Base-by-base conservation (phyloP, 2,329 filamentous ascomycete species). In the Pseudogymnoascus sp. region DNA sequence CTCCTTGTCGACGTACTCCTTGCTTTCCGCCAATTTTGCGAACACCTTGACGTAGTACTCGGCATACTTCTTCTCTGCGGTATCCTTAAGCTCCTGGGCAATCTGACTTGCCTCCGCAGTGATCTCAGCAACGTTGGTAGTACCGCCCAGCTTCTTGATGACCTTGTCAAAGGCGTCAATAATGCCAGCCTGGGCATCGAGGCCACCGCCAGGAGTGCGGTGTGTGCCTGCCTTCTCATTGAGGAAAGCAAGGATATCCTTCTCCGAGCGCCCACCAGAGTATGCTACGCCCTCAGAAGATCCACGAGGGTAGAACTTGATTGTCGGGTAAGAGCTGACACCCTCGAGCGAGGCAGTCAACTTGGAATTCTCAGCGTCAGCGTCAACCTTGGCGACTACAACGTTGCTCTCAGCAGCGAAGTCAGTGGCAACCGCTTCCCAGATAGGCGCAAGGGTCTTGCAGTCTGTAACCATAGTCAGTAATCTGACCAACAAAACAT, bases 231-330 rank as follows among this genome's bases (percentile, higher is more conserved):
- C 83, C 78, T 97, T 89, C 69, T 86, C 81, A 81, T 99, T 99
- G 76, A 99, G 73, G 78, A 88, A 99, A 4, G 82, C 75, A 67
- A 97, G 75, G 41, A 99, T 79, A 66, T 86, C 88, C 54, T 83
- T 79, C 79, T 97, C 91, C 58, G 80, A 79, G 67, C 94, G 92
- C 64, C 83, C 89, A 64, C 89, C 87, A 60, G 80, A 77, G 82
- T 97, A 99, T 50, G 79, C 72, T 69, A 87, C 81, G 50, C 86
- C 75, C 71, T 88, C 85, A 65, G 83, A 89, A 72, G 86, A 89
- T 68, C 92, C 92, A 74, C 88, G 89, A 68, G 91, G 84, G 84
- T 97, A 99, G 84, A 88, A 99, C 80, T 96, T 96, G 81, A 99
- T 96, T 65, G 94, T 99, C 58, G 94, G 94, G 82, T 95, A 99